These are phyloP conservation scores for Lepidium sativum DNA, from an alignment of 345 rosid genomes.

Conservation along the genomic window DNA sequence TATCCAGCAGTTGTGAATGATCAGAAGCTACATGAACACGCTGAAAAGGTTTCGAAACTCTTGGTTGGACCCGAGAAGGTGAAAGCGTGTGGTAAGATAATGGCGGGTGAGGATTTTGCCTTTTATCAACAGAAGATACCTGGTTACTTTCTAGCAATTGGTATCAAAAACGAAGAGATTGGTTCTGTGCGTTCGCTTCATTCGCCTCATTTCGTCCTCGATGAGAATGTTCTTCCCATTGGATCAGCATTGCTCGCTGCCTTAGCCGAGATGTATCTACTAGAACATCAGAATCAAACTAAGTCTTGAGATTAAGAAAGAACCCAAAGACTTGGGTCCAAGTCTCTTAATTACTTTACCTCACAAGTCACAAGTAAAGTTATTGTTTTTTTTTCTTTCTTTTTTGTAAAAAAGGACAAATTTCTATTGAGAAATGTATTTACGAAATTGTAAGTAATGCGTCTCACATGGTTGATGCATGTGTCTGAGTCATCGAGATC, in stretches of 20 bases:
- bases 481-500: not conserved
- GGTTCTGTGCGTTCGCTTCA: conserved; percentile 64
- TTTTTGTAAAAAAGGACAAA: too few species aligned
- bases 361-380: not conserved
- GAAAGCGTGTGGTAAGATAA: conserved; percentile 30
- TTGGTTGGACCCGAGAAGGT: conserved; percentile 59
- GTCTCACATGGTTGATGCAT: not conserved
- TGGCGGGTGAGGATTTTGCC: conserved; percentile 88
- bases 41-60: conserved; percentile 39
- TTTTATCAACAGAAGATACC: conserved; percentile 71
- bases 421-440: too few species aligned
- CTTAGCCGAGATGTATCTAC: conserved; percentile 53
- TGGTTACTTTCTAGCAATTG: conserved; percentile 59
- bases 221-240: conserved; percentile 68
- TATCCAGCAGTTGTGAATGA: conserved; percentile 71
- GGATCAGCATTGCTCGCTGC: conserved; percentile 73
- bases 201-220: conserved; percentile 68
- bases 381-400: not conserved
- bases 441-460: not conserved
- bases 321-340: not conserved
- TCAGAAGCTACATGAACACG: conserved; percentile 40
- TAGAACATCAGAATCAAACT: conserved; percentile 37
- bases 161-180: conserved; percentile 53
- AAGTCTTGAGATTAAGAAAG: not conserved
- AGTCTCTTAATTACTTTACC: conserved; percentile 1